These are phyloP conservation scores for Brassica juncea DNA, from an alignment of 345 rosid species.

Conservation along the genomic window DNA sequence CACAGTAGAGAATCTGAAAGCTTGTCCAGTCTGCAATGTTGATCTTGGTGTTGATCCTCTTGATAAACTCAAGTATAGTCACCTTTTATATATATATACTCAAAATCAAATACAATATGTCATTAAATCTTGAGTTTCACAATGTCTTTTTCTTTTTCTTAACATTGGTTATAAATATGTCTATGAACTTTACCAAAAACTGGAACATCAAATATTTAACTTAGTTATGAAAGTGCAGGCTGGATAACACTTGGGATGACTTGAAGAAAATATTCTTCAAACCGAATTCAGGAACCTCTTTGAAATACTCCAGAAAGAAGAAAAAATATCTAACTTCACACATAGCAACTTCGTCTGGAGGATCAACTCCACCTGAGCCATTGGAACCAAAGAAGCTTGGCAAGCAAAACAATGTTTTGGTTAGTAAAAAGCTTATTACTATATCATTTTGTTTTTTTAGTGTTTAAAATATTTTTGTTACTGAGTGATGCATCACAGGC, in stretches of 20 bases:
- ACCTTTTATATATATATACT: not conserved
- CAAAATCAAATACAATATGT: not conserved
- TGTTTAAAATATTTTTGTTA: not conserved
- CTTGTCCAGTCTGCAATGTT: conserved; percentile 36
- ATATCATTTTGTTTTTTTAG: not conserved
- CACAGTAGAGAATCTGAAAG: not conserved
- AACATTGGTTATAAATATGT: not conserved
- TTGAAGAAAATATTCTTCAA: not conserved
- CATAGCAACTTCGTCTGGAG: not conserved
- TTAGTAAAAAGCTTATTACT: conserved; percentile 27
- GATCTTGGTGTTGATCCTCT: conserved; percentile 32
- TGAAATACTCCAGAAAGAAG: conserved; percentile 8
- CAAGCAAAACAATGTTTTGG: conserved; percentile 33
- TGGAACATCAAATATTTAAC: not conserved
- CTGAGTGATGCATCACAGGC: conserved; percentile 17
- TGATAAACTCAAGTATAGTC: conserved; percentile 22
- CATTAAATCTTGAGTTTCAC: not conserved
- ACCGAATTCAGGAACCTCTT: not conserved
- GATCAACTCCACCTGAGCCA: conserved; percentile 13
- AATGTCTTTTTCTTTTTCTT: not conserved
- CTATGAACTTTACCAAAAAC: not conserved
- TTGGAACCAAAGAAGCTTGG: conserved; percentile 19
- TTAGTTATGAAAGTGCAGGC: conserved; percentile 22
- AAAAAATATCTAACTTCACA: not conserved
- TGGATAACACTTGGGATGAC: not conserved